phyloP scores from a whole-genome alignment of 2,329 filamentous ascomycete genomes.

The Trichoderma polysporum region DNA sequence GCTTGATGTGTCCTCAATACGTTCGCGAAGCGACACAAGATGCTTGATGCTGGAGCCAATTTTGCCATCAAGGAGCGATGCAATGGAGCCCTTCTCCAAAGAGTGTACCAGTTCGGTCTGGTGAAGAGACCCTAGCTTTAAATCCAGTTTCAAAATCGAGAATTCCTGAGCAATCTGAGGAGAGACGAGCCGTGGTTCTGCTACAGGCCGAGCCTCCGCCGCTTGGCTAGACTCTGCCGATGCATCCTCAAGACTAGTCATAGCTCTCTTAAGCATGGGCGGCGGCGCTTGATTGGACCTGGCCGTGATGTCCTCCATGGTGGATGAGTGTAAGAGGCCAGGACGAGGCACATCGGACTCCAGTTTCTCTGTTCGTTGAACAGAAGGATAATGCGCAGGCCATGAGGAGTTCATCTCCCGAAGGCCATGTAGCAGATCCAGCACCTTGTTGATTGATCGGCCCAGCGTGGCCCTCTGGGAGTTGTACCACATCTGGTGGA shows the following conservation, averaged over 20 bases:
- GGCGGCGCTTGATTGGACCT: slow-evolving; percentile 45
- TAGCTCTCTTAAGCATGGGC: slow-evolving; percentile 62
- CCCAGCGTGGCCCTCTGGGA: slow-evolving; percentile 84
- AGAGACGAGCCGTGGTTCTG: slow-evolving; percentile 81
- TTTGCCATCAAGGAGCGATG: slow-evolving; percentile 86
- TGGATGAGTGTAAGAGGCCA: slow-evolving; percentile 62
- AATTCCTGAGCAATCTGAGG: slow-evolving; percentile 95
- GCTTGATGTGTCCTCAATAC: slow-evolving; percentile 95
- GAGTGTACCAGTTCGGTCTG: slow-evolving; percentile 93
- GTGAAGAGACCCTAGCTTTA: slow-evolving; percentile 83
- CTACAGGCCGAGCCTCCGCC: slow-evolving; percentile 58
- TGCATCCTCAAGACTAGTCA: slow-evolving; percentile 53
- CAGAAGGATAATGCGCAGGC: slow-evolving; percentile 93
- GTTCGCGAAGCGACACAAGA: slow-evolving; percentile 78
- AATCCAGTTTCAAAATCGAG: slow-evolving; percentile 88
- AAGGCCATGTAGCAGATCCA: slow-evolving; percentile 78
- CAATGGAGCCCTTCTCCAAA: slow-evolving; percentile 86
- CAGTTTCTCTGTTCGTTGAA: slow-evolving; percentile 59
- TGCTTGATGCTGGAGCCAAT: slow-evolving; percentile 93
- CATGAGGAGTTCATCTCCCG: slow-evolving; percentile 88
- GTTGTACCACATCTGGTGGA: slow-evolving; percentile 94
- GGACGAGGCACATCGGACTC: slow-evolving; percentile 56
- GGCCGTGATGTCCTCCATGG: slow-evolving; percentile 48
- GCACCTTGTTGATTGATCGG: slow-evolving; percentile 80
- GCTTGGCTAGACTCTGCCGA: slow-evolving; percentile 70